Evolutionary conservation across 208 protist species (phyloP), one percentile per base, ranked within the genome.

Genomic region (Entamoeba invadens): DNA sequence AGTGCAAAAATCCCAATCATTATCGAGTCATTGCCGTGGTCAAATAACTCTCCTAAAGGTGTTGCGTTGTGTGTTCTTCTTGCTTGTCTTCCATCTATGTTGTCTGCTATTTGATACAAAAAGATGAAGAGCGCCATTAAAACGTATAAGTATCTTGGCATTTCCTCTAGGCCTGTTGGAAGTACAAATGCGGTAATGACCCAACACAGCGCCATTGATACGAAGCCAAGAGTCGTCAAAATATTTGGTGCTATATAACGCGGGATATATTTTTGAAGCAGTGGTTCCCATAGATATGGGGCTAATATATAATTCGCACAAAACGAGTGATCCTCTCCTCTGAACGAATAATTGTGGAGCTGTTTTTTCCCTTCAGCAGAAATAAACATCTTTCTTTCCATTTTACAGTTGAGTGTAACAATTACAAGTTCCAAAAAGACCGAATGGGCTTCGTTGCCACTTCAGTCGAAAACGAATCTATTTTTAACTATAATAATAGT

Each of bases 31-130:
- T 45, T 42, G 5, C 38, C 46, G 35, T 93, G 92, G 42, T 93
- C 92, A 45, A 51, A 68, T 47, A 68, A 14, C 12, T 93, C 35
- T 10, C 92, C 92, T 44, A 47, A 45, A 16, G 91, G 91, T 25
- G 44, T 46, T 14, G 44, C 91, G 16, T 35, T 45, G 3, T 47
- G 45, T 12, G 91, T 92, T 46, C 92, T 47, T 46, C 92, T 6
- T 87, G 92, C 92, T 45, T 93, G 92, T 87, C 46, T 68, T 45
- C 92, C 92, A 93, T 93, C 92, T 12, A 72, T 0, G 45, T 93
- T 93, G 44, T 93, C 92, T 8, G 57, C 16, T 38, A 44, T 68
- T 77, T 93, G 92, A 51, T 93, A 93, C 6, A 77, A 46, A 77
- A 93, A 93, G 14, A 93, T 44, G 21, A 18, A 87, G 38, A 87